A percentile compares a stretch with the other conserved stretches of the same genome.
These are phyloP conservation scores for Buddleja alternifolia DNA, from an alignment of 257 asterid species.

Conservation along the genomic window DNA sequence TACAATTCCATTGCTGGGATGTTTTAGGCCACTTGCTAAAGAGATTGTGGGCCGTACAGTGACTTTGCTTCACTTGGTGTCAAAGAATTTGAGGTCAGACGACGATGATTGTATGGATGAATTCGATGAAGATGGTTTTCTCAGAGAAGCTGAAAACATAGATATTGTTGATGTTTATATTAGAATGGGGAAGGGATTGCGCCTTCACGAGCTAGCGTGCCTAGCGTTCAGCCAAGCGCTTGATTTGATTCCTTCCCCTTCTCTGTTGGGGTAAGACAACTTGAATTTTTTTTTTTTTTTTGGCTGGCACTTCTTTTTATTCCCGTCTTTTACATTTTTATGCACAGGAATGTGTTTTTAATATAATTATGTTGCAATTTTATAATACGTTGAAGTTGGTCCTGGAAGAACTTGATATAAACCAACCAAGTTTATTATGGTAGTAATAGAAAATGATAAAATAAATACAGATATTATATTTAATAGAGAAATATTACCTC, in stretches of 20 bases:
- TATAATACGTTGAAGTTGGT: background rate
- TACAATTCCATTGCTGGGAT: constrained; percentile 80
- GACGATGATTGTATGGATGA: constrained; percentile 41
- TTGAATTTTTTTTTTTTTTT: constrained; percentile 1
- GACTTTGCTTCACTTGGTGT: constrained; percentile 61
- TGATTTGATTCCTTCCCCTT: constrained; percentile 75
- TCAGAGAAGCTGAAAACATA: constrained; percentile 49
- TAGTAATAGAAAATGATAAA: background rate
- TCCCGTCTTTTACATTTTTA: background rate
- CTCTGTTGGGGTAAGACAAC: constrained; percentile 56
- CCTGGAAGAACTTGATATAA: background rate
- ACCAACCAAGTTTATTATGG: background rate
- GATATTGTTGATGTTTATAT: constrained; percentile 59
- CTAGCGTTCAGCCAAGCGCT: constrained; percentile 77
- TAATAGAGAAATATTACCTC: background rate
- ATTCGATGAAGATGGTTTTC: constrained; percentile 51
- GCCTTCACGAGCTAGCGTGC: constrained; percentile 88
- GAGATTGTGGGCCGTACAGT: constrained; percentile 60
- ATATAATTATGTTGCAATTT: background rate
- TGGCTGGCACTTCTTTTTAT: background rate
- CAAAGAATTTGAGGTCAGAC: constrained; percentile 50
- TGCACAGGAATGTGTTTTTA: background rate
- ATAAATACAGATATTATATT: background rate
- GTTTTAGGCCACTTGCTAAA: constrained; percentile 75
- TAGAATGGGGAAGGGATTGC: constrained; percentile 60